Evolutionary conservation across 2,329 filamentous ascomycete species (phyloP), one percentile per base, ranked within the genome.

Genomic region (Basipetospora chlamydospora): DNA sequence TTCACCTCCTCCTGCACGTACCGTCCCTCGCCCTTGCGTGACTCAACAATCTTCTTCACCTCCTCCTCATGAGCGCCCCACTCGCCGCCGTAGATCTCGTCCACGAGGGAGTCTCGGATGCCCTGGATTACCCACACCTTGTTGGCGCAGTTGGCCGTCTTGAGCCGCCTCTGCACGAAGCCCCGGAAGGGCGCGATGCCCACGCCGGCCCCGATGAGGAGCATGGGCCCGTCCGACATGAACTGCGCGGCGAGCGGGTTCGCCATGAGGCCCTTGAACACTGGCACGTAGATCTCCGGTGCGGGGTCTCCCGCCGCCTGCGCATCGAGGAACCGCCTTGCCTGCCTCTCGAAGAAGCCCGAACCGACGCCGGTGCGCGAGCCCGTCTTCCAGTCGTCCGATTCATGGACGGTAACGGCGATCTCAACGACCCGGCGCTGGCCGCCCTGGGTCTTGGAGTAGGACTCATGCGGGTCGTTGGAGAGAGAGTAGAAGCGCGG

Each of bases 201-300:
- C 16, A 98, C 90, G 38, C 90, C 90, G 4, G 90, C 90, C 22
- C 90, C 90, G 47, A 98, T 94, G 33, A 98, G 72, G 26, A 98
- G 77, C 90, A 98, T 98, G 0, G 90, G 90, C 0, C 90, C 90
- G 54, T 98, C 88, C 3, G 82, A 78, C 36, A 85, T 80, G 52
- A 96, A 98, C 52, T 95, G 77, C 52, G 79, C 80, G 9, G 87
- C 90, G 2, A 98, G 70, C 0, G 90, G 90, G 56, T 98, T 98
- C 42, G 86, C 79, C 90, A 98, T 98, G 29, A 98, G 67, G 1
- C 90, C 90, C 51, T 93, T 86, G 72, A 98, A 98, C 84, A 98
- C 95, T 48, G 90, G 90, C 5, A 96, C 66, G 47, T 83, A 77
- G 26, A 39, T 35, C 45, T 85, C 72, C 3, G 59, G 66, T 33